phyloP scores from a whole-genome alignment of 768 basidiomycete species.

The Amanita inopinata region DNA sequence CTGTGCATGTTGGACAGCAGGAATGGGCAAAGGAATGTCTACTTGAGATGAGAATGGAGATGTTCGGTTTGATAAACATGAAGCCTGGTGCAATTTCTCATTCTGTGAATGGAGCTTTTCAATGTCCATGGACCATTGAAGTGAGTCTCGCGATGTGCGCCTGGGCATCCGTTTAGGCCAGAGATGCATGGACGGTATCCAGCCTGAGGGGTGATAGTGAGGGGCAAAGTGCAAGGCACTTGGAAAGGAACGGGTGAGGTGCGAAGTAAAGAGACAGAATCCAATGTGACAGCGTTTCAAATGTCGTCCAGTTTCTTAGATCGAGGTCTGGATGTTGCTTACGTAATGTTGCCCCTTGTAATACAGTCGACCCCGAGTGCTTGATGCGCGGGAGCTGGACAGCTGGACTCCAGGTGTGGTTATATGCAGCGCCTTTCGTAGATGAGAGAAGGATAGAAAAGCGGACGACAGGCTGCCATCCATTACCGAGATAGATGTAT shows the following conservation, averaged over 20 bases:
- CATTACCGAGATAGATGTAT: too few species aligned
- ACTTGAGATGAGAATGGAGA: neutral
- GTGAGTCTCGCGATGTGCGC: neutral
- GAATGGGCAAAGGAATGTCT: neutral
- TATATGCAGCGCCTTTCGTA: too few species aligned
- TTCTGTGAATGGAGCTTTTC: neutral
- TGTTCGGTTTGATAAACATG: neutral
- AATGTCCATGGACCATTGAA: neutral
- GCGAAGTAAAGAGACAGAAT: too few species aligned
- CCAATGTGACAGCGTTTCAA: neutral
- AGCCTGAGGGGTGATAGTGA: neutral
- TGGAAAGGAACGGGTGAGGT: neutral
- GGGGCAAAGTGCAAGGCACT: neutral
- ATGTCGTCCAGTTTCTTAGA: neutral
- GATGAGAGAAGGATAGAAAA: too few species aligned
- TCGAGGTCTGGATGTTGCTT: constrained; percentile 5
- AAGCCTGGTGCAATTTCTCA: neutral
- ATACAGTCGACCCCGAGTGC: neutral
- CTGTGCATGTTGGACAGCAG: constrained; percentile 1
- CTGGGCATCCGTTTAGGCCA: neutral
- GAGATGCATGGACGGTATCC: constrained; percentile 7
- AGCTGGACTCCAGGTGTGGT: too few species aligned
- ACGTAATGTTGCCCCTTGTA: too few species aligned
- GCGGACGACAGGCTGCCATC: too few species aligned
- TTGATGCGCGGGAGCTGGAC: too few species aligned